Evolutionary conservation across 1,284 basidiomycete species (phyloP), one percentile per base, ranked within the genome.

Genomic region (Pisolithus thermaeus): DNA sequence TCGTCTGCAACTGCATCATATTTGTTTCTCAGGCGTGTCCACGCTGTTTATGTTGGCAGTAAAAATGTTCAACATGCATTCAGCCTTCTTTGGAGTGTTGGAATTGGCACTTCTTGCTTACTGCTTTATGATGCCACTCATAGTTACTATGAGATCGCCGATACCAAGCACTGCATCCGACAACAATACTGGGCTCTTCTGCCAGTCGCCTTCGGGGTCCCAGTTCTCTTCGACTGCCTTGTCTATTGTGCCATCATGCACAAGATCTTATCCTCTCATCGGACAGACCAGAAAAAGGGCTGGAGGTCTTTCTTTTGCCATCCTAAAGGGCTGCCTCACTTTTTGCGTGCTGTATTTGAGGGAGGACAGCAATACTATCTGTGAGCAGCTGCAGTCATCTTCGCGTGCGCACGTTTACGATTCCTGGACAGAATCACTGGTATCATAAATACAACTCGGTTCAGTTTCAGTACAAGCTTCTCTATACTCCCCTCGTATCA

Each of bases 11-110:
- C 58, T 3, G 60, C 64, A 0, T 61, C 64, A 1, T 59, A 64
- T 46, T 67, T 70, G 42, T 69, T 70, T 48, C 61, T 65, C 55
- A 59, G 59, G 50, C 67, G 69, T n/a, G 58, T 68, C 27, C 59
- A 64, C 39, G 69, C 61, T 3, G 51, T 69, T 9, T 65, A 61
- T 45, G n/a, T 47, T 36, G 25, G 53, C 7, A 54, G 58, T 18
- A 56, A 46, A 41, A n/a, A 56, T 8, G 46, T 61, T 46, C 32
- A 54, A 35, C 27, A 54, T 20, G 11, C 52, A 12, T 68, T 64
- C 50, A 59, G 59, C 7, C 23, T 57, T 8, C 48, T 70, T 20
- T 69, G 61, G 64, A 22, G 66, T 14, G 55, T 40, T 4, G 56
- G 53, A 7, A 37, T 66, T 18, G 60, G 58, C 12, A 51, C 58